Evolutionary conservation across 176 grass and related monocot genomes (phyloP).

Genomic region (Canna indica): DNA sequence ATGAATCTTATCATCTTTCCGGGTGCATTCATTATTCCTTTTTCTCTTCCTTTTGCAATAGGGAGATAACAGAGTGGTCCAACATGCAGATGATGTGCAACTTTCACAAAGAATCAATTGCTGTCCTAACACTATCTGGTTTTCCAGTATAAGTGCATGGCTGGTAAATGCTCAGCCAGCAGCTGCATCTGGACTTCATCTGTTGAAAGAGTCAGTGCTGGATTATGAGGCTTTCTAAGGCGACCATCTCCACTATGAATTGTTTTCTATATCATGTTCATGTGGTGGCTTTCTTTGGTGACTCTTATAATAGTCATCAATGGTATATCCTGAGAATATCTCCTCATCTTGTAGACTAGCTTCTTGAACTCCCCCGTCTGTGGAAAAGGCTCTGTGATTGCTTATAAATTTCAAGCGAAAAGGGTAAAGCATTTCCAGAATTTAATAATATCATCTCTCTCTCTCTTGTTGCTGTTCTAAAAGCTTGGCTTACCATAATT

Average conservation of each 20-base stretch:
- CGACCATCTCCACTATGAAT: constrained; percentile 3
- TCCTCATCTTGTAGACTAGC: background rate
- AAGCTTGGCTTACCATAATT: background rate
- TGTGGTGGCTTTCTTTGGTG: background rate
- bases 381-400: background rate
- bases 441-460: background rate
- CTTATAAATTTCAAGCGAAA: background rate
- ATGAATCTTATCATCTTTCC: background rate
- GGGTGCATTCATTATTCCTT: background rate
- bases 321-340: background rate
- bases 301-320: background rate
- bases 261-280: background rate
- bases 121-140: no score
- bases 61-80: no score
- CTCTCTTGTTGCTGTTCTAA: background rate
- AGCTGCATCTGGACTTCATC: no score
- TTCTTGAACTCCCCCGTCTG: background rate
- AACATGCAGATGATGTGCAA: no score
- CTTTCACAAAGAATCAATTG: no score
- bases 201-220: background rate
- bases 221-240: background rate
- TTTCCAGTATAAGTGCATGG: no score
- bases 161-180: no score
- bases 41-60: background rate
- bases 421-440: background rate